Base-by-base conservation (phyloP, 208 protist species). In the Dictyostelium gargantuum region DNA sequence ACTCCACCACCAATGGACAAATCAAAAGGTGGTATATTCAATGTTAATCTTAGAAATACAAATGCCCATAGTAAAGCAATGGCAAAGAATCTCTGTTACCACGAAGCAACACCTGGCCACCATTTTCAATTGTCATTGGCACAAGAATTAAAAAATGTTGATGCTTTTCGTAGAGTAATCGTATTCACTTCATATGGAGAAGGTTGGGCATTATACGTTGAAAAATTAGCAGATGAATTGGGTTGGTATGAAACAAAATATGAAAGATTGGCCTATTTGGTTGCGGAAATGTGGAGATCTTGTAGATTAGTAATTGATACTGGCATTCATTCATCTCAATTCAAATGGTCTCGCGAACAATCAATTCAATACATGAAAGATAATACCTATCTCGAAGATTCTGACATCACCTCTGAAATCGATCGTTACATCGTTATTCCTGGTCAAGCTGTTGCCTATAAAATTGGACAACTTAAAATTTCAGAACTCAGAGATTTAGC, bases 391-490 rank as follows among this genome's bases (percentile, higher is more conserved):
- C 40, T 91, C 4, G 48, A 29, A 13, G 35, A 50, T 32, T 40
- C 38, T 23, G 85, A 93, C 40, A 52, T 84, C 11, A 26, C 74
- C 11, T 54, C 61, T 21, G 86, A 94, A 70, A 80, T 94, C 10
- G 85, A 93, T 17, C 68, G 93, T 32, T 94, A 94, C 42, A 86
- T 85, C 35, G 93, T 94, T 3, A 80, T 93, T 17, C 93, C 93
- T 26, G 93, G 93, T 19, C 93, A 94, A 77, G 93, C 93, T 1
- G 58, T 44, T 19, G 26, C 85, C 3, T 94, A 94, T 44, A 91
- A 92, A 54, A 85, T 94, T 32, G 93, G 93, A 46, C 81, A 93
- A 38, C 6, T 91, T 1, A 92, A 66, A 32, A 93, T 94, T n/a
- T 19, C 91, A 17, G 54, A 86, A 63, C n/a, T 94, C 13, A 72